Evolutionary conservation across 108 stramenopile genomes (phyloP), one percentile per base, ranked within the genome.

Genomic region (Nitzschia sp.): DNA sequence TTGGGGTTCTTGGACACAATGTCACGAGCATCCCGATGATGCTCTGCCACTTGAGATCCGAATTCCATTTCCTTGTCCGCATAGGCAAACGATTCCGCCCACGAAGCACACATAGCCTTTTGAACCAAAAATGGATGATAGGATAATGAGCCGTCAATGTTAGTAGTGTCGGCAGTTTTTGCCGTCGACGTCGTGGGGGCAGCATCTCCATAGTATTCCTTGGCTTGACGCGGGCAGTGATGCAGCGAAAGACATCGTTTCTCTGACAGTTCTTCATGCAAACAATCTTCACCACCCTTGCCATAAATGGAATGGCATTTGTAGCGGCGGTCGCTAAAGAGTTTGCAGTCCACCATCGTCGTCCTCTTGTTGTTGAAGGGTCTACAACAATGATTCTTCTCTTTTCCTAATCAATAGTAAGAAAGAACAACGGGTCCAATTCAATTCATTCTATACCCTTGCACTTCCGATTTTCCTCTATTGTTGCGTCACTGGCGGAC

Each of bases 31-130:
- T 75, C 49, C 27, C 30, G 38, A 60, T 75, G 74, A 42, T 66
- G 74, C 24, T 53, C 62, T n/a, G 55, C 59, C 26, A 71, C 70
- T 11, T 67, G 42, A 38, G 33, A 8, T 33, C 68, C 63, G 58
- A 53, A 58, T 49, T 70, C 65, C 68, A 71, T 46, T 54, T 59
- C 65, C 31, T 77, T 77, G 26, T 70, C 42, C 19, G 30, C 70
- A 68, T 70, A 79, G 49, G 59, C 66, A 68, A 76, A 80, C 11
- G 78, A 51, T 64, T 79, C 78, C 21, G 78, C 78, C 78, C 78
- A 79, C 0, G 72, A 73, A 25, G 67, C 60, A 53, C 78, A 79
- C 2, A 79, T 18, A 18, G 58, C 71, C 38, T 79, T 79, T 11
- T 57, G 29, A 21, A 48, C 46, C 4, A 53, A 23, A 38, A 31